Conservation (phyloP, 306 rosid species). For the Carpinus fangiana region DNA sequence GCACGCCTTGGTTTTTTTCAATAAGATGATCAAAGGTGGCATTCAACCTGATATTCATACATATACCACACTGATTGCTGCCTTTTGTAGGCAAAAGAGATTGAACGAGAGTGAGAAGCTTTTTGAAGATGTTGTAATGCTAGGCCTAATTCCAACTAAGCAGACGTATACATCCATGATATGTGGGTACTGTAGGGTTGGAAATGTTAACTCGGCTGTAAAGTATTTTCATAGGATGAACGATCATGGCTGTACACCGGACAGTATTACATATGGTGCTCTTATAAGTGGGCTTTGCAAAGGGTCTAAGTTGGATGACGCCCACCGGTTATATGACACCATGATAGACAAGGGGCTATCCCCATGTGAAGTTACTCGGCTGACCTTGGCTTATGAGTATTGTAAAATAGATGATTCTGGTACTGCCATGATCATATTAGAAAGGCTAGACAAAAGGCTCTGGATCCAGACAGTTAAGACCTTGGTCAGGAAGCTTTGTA, state of each 20-base stretch:
- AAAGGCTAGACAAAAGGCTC: slow-evolving; percentile 62
- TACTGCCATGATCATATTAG: slow-evolving; percentile 68
- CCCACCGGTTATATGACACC: slow-evolving; percentile 53
- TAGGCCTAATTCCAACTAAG: slow-evolving; percentile 70
- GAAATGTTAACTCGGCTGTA: slow-evolving; percentile 53
- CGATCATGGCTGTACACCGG: slow-evolving; percentile 68
- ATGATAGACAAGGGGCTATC: slow-evolving; percentile 75
- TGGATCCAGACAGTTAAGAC: slow-evolving; percentile 74
- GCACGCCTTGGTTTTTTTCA: slow-evolving; percentile 63
- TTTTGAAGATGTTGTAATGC: slow-evolving; percentile 55
- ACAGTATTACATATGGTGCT: slow-evolving; percentile 66
- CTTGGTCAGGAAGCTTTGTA: slow-evolving; percentile 74
- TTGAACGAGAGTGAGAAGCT: slow-evolving; percentile 65
- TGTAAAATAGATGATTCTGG: slow-evolving; percentile 67
- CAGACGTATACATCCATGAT: slow-evolving; percentile 86
- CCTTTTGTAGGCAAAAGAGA: slow-evolving; percentile 61
- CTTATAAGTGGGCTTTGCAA: slow-evolving; percentile 88
- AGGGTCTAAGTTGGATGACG: slow-evolving; percentile 67
- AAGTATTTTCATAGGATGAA: slow-evolving; percentile 66
- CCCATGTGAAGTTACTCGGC: slow-evolving; percentile 90
- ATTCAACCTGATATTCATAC: slow-evolving; percentile 70
- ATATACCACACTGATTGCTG: slow-evolving; percentile 76
- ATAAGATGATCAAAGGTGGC: slow-evolving; percentile 79
- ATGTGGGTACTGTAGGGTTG: slow-evolving; percentile 76
- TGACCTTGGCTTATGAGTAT: slow-evolving; percentile 73